These are phyloP conservation scores for Neopestalotiopsis sp. DNA, from an alignment of 2,329 filamentous ascomycete genomes.

Conservation along the genomic window DNA sequence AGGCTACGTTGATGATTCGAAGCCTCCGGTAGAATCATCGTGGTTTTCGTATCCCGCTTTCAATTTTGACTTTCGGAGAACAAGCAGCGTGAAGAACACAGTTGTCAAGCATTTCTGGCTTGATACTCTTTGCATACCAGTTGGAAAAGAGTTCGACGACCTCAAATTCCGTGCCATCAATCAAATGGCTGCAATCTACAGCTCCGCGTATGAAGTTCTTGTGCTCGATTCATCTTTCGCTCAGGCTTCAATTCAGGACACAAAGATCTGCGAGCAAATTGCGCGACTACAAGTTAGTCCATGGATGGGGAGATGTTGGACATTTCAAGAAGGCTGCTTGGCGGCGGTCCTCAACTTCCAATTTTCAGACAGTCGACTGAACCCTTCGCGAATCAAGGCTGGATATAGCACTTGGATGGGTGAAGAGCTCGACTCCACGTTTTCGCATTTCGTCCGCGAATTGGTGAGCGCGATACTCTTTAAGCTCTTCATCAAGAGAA, in stretches of 20 bases:
- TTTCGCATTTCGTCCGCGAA: neutral
- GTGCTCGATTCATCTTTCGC: neutral
- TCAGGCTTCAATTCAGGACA: neutral
- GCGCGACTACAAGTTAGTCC: neutral
- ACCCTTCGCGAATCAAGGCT: neutral
- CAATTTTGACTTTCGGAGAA: neutral
- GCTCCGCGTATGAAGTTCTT: neutral
- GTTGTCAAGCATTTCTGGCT: neutral
- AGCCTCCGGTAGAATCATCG: neutral
- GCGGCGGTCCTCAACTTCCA: neutral
- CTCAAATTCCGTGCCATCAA: slow-evolving; percentile 2
- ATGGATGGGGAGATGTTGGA: slow-evolving; percentile 7
- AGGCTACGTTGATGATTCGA: neutral
- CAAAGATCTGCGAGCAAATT: too few relatives aligned
- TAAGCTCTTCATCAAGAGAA: neutral
- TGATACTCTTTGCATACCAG: slow-evolving; percentile 4
- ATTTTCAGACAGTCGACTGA: neutral
- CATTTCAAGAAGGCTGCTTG: slow-evolving; percentile 8
- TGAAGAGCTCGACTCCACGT: neutral
- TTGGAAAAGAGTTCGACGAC: neutral
- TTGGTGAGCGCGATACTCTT: neutral
- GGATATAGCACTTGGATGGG: neutral
- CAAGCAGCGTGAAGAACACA: neutral
- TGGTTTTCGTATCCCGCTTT: neutral
- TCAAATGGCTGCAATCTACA: neutral